Evolutionary conservation across 805 yeast species (phyloP), one percentile per base, ranked within the genome.

Genomic region (Teunomyces lycoperdinae): DNA sequence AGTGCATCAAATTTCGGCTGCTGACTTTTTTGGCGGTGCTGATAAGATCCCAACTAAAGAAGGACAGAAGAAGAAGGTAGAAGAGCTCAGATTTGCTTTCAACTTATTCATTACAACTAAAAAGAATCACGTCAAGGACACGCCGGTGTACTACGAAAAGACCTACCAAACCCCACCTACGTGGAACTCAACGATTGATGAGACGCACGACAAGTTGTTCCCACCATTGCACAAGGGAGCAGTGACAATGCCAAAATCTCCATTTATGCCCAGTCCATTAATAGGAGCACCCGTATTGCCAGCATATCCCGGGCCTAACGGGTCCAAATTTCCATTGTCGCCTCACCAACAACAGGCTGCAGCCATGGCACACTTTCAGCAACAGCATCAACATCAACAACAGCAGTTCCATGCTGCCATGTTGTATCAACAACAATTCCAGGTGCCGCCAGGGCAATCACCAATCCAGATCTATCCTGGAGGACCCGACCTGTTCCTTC

Each of bases 121-220:
- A 47, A 64, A 51, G 55, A 63, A 50, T 50, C 59, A 57, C 44
- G 57, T 57, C 55, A 67, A 65, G 34, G 39, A 53, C 1, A 49
- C 60, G 3, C 63, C 67, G 10, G 55, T 64, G 6, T 53, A 56
- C 3, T 71, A 84, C 50, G 90, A 84, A 54, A 80, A 73, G 56
- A 83, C 94, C 5, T 88, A 78, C 62, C 73, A 74, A 35, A 84
- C 92, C 0, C 84, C 88, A 8, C 95, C 95, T 44, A 84, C 91
- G 0, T 87, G 95, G 95, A 73, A 75, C 17, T 68, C 77, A 42
- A 80, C 83, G 2, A 64, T 77, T 20, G 86, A 80, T 39, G 82
- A 78, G 48, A 73, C 85, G 1, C 80, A 81, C 64, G 77, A 73
- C 47, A 65, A 70, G 13, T 62, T 79, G 34, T 81, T 83, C 65